Conservation (phyloP, 176 grass and related monocot species). For the Phragmites australis region DNA sequence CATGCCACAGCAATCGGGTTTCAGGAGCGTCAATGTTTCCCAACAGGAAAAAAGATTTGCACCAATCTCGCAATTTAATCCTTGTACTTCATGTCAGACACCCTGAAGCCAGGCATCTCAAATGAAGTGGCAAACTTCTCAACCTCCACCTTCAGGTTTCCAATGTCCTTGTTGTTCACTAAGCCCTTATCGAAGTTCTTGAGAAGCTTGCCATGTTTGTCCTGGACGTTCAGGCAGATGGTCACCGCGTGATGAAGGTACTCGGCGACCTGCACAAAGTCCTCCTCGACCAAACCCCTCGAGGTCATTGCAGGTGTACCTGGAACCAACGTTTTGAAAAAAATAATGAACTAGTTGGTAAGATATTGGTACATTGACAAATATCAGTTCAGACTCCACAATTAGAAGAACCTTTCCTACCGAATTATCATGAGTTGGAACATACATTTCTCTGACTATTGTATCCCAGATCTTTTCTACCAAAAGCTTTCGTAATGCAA, state of each 20-base stretch:
- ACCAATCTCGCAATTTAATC: constrained; percentile 26
- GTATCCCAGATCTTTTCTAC: not conserved
- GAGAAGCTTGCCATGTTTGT: constrained; percentile 83
- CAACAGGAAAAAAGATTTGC: not conserved
- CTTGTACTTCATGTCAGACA: constrained; percentile 97
- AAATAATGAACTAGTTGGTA: constrained; percentile 11
- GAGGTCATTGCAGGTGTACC: constrained; percentile 93
- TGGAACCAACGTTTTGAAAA: constrained; percentile 24
- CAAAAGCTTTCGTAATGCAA: not conserved
- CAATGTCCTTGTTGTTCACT: constrained; percentile 76
- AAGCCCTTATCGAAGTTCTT: constrained; percentile 92
- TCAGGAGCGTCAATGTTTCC: not conserved
- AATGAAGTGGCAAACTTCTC: constrained; percentile 83
- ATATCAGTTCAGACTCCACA: not conserved
- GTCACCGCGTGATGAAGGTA: constrained; percentile 94
- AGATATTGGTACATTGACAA: not conserved
- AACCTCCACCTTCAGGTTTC: constrained; percentile 65
- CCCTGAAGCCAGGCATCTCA: constrained; percentile 93
- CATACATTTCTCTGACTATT: not conserved
- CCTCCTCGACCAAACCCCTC: constrained; percentile 84
- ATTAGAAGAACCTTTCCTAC: not conserved
- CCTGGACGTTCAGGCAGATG: constrained; percentile 83
- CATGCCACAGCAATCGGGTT: not conserved
- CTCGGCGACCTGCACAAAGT: constrained; percentile 88
- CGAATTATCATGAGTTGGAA: not conserved